Evolutionary conservation across 2,329 filamentous ascomycete genomes (phyloP), one percentile per base, ranked within the genome.

Genomic region (Capronia coronata): DNA sequence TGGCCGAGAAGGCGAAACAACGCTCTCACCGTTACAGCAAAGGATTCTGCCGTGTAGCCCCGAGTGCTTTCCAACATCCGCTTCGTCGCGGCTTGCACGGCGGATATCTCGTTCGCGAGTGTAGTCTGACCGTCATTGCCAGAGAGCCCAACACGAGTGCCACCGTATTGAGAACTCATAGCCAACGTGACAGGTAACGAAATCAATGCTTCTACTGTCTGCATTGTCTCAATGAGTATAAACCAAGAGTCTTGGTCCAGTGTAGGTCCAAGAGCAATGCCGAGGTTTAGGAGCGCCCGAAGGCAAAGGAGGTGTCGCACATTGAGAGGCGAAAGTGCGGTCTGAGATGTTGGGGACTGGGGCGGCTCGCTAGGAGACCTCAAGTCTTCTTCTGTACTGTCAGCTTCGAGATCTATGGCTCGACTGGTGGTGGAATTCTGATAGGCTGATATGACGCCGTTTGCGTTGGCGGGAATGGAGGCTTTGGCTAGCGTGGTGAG

Each of bases 401-500:
- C 46, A 32, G 44, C 37, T 18, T 57, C 49, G 32, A 25, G 25
- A 37, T 13, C 39, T 18, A 30, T 30, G 3, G 19, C 13, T 39
- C 39, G 51, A 40, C 23, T 14, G 11, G 34, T 25, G 13, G 42
- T 56, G 5, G 49, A 25, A 29, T 38, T 44, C 29, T 56, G 54
- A 40, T 44, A 49, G 37, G 40, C 43, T n/a, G 52, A 29, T 32
- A 58, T 54, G 18, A 56, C 43, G 25, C 43, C 53, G 30, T 40
- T 51, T 23, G 62, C 75, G 59, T 94, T 91, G 0, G 88, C 81
- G 2, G 93, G 93, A 2, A 97, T 87, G 6, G 93, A 89, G 37
- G 90, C 84, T 68, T 98, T 98, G 0, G 88, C 89, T 2, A 98
- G 72, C 0, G 91, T 96, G 0, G 93, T 97, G 27, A 98, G 74